Evolutionary conservation across 768 basidiomycete genomes (phyloP), one percentile per base, ranked within the genome.

Genomic region (Rhizopogon roseolus): DNA sequence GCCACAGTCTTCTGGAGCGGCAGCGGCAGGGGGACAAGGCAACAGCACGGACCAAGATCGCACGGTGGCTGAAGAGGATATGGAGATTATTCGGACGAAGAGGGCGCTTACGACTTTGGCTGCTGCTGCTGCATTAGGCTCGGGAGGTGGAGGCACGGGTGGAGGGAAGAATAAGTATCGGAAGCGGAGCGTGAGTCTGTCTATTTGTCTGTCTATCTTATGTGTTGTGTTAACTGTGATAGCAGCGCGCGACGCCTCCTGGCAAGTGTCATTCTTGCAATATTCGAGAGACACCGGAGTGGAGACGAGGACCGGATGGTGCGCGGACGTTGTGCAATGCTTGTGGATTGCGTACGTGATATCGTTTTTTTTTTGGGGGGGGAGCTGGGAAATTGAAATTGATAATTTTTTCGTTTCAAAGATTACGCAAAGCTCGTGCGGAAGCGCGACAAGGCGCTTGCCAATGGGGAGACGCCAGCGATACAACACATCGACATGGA

Each of bases 251-350:
- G 41, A 89, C 86, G 37, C 90, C 90, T 16, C 90, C 90, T 5
- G 89, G 89, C 9, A 90, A 91, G 64, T 92, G 90, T 62, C 88
- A 91, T 69, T 90, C 90, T 32, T 92, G 90, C 66, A 88, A 90
- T 70, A 91, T 90, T 53, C 77, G 86, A 54, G 90, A 92, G 65
- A 92, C 90, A 4, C 90, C 90, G n/a, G 90, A 92, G 67, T 92
- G 90, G 90, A 71, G 90, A 50, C 80, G 89, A 25, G 90, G 90
- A 14, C 90, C 90, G 3, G 90, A 91, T 63, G 90, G 90, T 4
- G 89, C 90, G 25, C 73, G 90, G 63, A 92, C 90, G 7, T 65
- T 92, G 61, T 92, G 90, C 64, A 92, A 91, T 66, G 90, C 90
- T 41, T 92, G 90, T 70, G 90, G 90, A 32, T 71, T 92, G 60